Evolutionary conservation across 1,139 yeast species (phyloP).

Genomic region (Trichomonascaceae sp.): DNA sequence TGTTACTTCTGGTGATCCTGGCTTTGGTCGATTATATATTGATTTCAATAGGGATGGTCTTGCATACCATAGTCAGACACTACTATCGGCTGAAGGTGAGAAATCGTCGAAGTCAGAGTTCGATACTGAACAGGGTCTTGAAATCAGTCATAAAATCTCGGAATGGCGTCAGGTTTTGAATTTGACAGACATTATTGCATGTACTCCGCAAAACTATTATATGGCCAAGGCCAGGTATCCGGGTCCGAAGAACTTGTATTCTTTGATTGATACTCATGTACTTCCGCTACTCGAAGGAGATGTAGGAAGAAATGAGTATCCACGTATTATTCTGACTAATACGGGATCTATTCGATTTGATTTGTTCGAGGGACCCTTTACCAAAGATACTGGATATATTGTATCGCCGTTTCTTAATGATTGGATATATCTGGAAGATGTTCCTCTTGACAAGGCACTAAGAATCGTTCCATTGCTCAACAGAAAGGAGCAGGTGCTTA

Average conservation of each 20-base stretch:
- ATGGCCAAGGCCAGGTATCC: constrained; percentile 64
- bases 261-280: constrained; percentile 53
- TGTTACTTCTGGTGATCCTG: constrained; percentile 23
- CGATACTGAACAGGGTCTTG: constrained; percentile 48
- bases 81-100: constrained; percentile 17
- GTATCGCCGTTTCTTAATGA: constrained; percentile 81
- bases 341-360: constrained; percentile 91
- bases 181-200: constrained; percentile 55
- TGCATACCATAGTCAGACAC: constrained; percentile 48
- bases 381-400: constrained; percentile 71
- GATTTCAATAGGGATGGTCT: constrained; percentile 76
- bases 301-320: constrained; percentile 27
- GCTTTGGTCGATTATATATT: constrained; percentile 58
- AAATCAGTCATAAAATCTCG: constrained; percentile 43
- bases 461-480: constrained; percentile 47
- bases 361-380: constrained; percentile 77
- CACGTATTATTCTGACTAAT: constrained; percentile 65
- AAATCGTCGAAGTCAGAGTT: constrained; percentile 19
- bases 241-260: constrained; percentile 54
- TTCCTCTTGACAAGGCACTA: constrained; percentile 49
- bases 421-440: constrained; percentile 55
- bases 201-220: constrained; percentile 59
- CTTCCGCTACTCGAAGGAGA: constrained; percentile 46
- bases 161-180: constrained; percentile 44
- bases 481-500: constrained; percentile 42